These are phyloP conservation scores for Talaromyces ruber DNA, from an alignment of 495 filamentous ascomycete species.

Conservation along the genomic window DNA sequence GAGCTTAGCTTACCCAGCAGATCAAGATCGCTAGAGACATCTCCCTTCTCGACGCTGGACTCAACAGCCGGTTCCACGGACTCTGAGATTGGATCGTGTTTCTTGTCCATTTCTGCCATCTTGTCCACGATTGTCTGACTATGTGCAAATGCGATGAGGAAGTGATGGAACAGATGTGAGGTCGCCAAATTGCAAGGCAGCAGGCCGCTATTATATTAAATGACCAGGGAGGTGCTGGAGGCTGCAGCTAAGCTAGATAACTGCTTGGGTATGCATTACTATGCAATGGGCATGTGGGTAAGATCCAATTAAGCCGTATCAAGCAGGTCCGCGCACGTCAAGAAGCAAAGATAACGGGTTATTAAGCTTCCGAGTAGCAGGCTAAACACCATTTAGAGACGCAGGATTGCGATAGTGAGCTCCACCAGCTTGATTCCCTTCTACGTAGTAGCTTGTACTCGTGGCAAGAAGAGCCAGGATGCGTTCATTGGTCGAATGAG, in stretches of 20 bases:
- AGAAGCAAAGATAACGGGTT: neutral
- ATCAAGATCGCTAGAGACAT: neutral
- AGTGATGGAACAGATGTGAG: neutral
- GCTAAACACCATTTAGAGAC: neutral
- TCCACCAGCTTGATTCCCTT: neutral
- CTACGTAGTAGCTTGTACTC: neutral
- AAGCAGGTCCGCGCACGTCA: neutral
- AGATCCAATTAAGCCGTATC: neutral
- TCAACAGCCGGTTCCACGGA: neutral
- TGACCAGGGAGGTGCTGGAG: neutral
- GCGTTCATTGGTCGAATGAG: neutral
- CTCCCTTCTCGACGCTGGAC: neutral
- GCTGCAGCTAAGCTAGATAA: neutral
- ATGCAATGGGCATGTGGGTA: neutral
- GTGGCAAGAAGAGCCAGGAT: neutral
- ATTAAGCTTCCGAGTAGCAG: neutral
- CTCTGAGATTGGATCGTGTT: neutral
- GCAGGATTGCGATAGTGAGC: neutral
- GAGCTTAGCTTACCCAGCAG: constrained; percentile 2
- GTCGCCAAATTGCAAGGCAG: neutral
- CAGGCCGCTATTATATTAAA: neutral
- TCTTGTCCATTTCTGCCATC: constrained; percentile 1
- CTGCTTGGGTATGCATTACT: neutral
- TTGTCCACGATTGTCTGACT: neutral
- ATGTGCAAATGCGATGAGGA: neutral